Conservation (phyloP, 345 rosid genomes). For the Corymbia maculata region DNA sequence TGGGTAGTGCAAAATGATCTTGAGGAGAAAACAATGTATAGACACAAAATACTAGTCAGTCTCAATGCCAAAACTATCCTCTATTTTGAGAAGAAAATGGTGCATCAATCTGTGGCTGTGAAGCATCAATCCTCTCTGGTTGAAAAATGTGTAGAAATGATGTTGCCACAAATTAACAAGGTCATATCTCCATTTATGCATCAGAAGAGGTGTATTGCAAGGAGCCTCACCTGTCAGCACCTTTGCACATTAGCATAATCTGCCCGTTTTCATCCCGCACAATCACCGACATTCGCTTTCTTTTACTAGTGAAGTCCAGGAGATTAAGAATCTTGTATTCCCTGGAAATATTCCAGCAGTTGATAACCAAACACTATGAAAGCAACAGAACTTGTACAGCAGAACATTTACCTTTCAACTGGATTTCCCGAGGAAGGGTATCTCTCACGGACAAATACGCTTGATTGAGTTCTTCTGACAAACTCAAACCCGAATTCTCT, state of each 20-base stretch:
- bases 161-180: neutral
- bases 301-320: slow-evolving; percentile 94
- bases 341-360: slow-evolving; percentile 31
- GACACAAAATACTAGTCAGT: neutral
- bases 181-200: neutral
- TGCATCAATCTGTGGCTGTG: neutral
- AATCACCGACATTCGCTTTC: slow-evolving; percentile 95
- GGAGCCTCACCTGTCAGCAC: slow-evolving; percentile 85
- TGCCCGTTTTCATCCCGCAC: slow-evolving; percentile 73
- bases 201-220: neutral
- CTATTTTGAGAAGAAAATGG: neutral
- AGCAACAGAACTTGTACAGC: neutral
- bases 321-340: slow-evolving; percentile 83
- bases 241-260: slow-evolving; percentile 88
- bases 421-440: slow-evolving; percentile 35
- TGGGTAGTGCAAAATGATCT: neutral
- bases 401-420: slow-evolving; percentile 57
- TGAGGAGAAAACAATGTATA: neutral
- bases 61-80: neutral
- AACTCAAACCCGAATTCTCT: slow-evolving; percentile 97
- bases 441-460: slow-evolving; percentile 63
- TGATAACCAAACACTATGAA: neutral
- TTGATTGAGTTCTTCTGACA: slow-evolving; percentile 74
- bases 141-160: neutral
- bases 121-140: neutral